These are phyloP conservation scores for Ogataea hybrid DNA, from an alignment of 1,139 yeast genomes.

Conservation along the genomic window DNA sequence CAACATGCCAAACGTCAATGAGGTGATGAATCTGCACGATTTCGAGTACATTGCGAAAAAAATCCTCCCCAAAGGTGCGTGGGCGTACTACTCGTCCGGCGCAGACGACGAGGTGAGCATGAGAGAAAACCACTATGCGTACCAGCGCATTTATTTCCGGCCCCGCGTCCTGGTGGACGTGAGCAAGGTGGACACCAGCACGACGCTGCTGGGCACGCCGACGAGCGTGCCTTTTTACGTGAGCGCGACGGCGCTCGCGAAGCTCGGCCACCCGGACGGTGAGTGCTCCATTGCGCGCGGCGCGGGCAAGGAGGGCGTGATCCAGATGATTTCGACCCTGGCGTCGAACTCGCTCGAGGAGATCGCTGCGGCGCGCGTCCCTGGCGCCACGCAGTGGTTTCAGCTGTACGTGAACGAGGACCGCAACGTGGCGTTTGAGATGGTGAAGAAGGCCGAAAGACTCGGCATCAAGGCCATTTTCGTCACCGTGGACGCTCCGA, in stretches of 20 bases:
- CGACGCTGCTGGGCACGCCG: constrained; percentile 49
- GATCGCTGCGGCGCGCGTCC: constrained; percentile 55
- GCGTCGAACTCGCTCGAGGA: constrained; percentile 80
- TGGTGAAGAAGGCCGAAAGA: constrained; percentile 69
- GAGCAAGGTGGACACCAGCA: constrained; percentile 38
- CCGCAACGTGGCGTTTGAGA: constrained; percentile 54
- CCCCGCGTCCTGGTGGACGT: constrained; percentile 81
- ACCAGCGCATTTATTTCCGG: constrained; percentile 80
- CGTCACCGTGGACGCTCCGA: constrained; percentile 93
- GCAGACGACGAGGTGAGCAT: constrained; percentile 89
- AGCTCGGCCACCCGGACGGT: constrained; percentile 80
- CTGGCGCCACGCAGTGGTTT: constrained; percentile 76
- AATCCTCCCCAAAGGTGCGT: constrained; percentile 71
- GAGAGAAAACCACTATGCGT: constrained; percentile 87
- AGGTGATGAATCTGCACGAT: constrained; percentile 69
- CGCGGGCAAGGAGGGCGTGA: constrained; percentile 62
- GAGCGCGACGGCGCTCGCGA: constrained; percentile 79
- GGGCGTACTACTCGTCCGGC: constrained; percentile 92
- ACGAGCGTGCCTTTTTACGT: constrained; percentile 70
- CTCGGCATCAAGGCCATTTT: constrained; percentile 79
- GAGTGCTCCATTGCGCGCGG: constrained; percentile 76
- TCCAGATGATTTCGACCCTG: constrained; percentile 81
- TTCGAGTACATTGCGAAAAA: constrained; percentile 84
- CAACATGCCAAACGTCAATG: constrained; percentile 64
- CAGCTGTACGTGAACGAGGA: constrained; percentile 84